Evolutionary conservation across 345 rosid species (phyloP).

Genomic region (Populus nigra): DNA sequence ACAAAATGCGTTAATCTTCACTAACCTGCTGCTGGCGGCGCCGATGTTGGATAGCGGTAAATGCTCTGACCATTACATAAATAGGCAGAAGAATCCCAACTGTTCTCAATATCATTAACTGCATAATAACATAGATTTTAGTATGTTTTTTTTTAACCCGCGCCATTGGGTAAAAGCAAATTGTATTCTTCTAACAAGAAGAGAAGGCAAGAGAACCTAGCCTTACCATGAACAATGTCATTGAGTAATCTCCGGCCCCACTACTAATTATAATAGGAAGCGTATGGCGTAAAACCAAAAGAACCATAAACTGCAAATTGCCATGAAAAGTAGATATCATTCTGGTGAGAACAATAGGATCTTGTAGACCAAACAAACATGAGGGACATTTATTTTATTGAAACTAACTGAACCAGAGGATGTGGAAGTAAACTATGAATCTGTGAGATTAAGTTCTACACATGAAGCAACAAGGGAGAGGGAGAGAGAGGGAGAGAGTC

Average conservation of each 20-base stretch:
- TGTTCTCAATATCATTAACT: conserved; percentile 56
- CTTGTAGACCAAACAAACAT: neutral
- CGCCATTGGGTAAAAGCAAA: neutral
- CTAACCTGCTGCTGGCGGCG: conserved; percentile 46
- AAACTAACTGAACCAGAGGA: neutral
- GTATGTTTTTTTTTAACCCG: neutral
- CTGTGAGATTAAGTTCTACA: neutral
- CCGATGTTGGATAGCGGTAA: conserved; percentile 44
- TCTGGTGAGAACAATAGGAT: neutral
- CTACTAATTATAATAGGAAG: conserved; percentile 56
- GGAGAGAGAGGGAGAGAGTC: conserved; percentile 22
- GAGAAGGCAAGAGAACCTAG: neutral
- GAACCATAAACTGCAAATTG: conserved; percentile 58
- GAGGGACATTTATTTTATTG: neutral
- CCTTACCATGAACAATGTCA: conserved; percentile 57
- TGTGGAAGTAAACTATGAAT: neutral
- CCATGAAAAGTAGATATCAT: neutral
- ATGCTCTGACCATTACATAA: conserved; percentile 52
- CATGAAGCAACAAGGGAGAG: neutral
- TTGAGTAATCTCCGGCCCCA: conserved; percentile 53
- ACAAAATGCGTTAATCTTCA: neutral
- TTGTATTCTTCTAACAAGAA: neutral
- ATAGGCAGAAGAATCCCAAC: conserved; percentile 64
- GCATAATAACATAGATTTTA: conserved; percentile 15
- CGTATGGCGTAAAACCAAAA: conserved; percentile 66